These are phyloP conservation scores for Tylopilus vinaceipallidus DNA, from an alignment of 768 basidiomycete species.

Conservation along the genomic window DNA sequence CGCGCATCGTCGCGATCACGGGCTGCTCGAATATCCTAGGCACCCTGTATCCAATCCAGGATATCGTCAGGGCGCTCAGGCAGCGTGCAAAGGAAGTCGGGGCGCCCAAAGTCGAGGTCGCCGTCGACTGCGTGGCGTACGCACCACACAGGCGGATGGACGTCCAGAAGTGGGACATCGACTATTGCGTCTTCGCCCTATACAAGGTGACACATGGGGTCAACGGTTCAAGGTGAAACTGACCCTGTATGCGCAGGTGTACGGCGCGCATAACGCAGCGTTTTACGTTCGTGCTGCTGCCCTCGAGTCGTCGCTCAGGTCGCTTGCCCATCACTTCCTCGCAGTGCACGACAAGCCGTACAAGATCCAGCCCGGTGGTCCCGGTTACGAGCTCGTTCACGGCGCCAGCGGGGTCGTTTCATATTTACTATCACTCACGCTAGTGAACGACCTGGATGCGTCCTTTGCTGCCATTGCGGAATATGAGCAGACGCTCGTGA, in stretches of 20 bases:
- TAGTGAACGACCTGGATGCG: conserved; percentile 43
- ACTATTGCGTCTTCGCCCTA: conserved; percentile 68
- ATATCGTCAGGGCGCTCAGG: conserved; percentile 50
- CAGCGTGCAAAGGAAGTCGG: conserved; percentile 51
- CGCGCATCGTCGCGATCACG: conserved; percentile 70
- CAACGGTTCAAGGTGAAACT: neutral
- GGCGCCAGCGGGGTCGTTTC: conserved; percentile 55
- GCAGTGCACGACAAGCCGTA: conserved; percentile 41
- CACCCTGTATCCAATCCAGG: conserved; percentile 58
- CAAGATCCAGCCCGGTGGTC: conserved; percentile 73
- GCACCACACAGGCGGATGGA: conserved; percentile 72
- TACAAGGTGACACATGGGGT: conserved; percentile 57
- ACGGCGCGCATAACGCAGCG: conserved; percentile 69
- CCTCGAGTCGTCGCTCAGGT: conserved; percentile 50
- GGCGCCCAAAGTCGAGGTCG: conserved; percentile 59
- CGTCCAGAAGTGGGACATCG: conserved; percentile 74
- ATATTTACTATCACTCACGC: conserved; percentile 63
- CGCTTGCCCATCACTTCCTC: conserved; percentile 73
- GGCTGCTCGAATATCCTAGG: conserved; percentile 79
- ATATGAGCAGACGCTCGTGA: conserved; percentile 61
- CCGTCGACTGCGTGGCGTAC: conserved; percentile 77
- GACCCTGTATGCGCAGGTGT: conserved; percentile 45
- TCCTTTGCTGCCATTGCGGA: conserved; percentile 56
- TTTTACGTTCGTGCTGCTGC: conserved; percentile 55
- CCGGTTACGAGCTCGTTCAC: conserved; percentile 71